Evolutionary conservation across 345 rosid species (phyloP), one percentile per base, ranked within the genome.

Genomic region (Citrus australasica): DNA sequence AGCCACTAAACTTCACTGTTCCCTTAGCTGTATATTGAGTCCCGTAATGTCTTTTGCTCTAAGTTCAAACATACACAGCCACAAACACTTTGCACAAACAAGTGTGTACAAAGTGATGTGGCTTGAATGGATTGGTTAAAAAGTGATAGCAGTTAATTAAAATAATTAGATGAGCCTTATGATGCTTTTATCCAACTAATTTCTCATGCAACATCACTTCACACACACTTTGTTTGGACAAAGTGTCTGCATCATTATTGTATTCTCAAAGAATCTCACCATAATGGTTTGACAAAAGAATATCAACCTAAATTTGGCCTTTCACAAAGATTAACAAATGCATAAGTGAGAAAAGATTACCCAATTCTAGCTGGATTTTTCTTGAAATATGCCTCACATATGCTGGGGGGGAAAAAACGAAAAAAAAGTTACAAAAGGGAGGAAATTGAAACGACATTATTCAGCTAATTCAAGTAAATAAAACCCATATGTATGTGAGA

Each of bases 331-430:
- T 38, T 17, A 7, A 73, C 6, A 64, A 61, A 65, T 55, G 55
- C 38, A 37, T 17, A 69, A 65, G 74, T 11, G 25, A 22, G 27
- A 62, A 37, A 6, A 63, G 73, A 82, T 83, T 90, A 94, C 97
- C 99, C 94, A 21, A 90, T 92, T 87, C 90, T 90, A 70, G 84
- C 72, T 55, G 98, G 93, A 73, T 92, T 83, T 66, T 96, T 94
- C 89, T 89, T 88, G 91, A 91, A 91, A 85, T 96, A 96, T 21
- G 99, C 92, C 85, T 96, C 99, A 51, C 97, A 96, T 72, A 96
- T 92, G 82, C 98, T 96, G 98, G 56, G 62, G 62, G 28, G 71
- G 78, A 76, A 48, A 65, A 79, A 77, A 9, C 0, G 13, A 25
- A 25, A 25, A 40, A 82, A 53, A 8, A 38, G 64, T 76, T 71